Conservation (phyloP, 495 filamentous ascomycete species). For the Podospora pseudopauciseta region DNA sequence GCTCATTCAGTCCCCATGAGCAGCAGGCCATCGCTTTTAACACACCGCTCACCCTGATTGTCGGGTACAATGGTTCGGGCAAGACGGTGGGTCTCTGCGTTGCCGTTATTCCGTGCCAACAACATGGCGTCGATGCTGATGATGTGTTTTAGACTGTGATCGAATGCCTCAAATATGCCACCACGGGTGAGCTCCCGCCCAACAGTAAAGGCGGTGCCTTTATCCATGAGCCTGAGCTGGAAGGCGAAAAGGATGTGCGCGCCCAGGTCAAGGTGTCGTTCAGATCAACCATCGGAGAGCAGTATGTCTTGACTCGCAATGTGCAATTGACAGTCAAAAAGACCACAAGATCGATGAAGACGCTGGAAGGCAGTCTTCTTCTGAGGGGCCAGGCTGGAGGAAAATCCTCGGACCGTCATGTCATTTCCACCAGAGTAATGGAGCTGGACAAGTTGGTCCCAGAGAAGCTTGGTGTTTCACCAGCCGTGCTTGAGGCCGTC, state of each 20-base stretch:
- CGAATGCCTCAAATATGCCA: conserved; percentile 97
- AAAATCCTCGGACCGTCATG: conserved; percentile 61
- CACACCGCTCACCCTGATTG: conserved; percentile 88
- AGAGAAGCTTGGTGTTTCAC: conserved; percentile 83
- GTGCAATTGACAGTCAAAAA: conserved; percentile 86
- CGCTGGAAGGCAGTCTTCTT: conserved; percentile 72
- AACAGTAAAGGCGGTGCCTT: conserved; percentile 94
- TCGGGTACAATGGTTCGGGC: conserved; percentile 94
- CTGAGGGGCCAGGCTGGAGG: conserved; percentile 55
- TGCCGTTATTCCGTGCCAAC: conserved; percentile 34
- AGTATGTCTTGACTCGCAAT: conserved; percentile 75
- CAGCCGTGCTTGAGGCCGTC: conserved; percentile 84
- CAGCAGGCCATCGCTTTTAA: conserved; percentile 85
- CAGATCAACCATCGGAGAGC: conserved; percentile 66
- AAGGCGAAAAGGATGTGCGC: conserved; percentile 82
- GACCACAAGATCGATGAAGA: conserved; percentile 64
- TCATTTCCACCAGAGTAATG: conserved; percentile 71
- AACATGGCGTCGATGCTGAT: conserved; percentile 14
- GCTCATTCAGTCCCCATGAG: conserved; percentile 78
- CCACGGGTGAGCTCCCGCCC: conserved; percentile 87
- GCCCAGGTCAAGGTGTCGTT: conserved; percentile 91
- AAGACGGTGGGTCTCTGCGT: conserved; percentile 57
- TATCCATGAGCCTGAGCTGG: conserved; percentile 90
- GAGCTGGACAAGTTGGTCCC: conserved; percentile 83
- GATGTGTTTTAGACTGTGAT: conserved; percentile 72